Percentiles rank a stretch among this genome's conserved stretches.
These are phyloP conservation scores for Verticillium dahliae DNA, from an alignment of 2,329 filamentous ascomycete species.

Conservation along the genomic window DNA sequence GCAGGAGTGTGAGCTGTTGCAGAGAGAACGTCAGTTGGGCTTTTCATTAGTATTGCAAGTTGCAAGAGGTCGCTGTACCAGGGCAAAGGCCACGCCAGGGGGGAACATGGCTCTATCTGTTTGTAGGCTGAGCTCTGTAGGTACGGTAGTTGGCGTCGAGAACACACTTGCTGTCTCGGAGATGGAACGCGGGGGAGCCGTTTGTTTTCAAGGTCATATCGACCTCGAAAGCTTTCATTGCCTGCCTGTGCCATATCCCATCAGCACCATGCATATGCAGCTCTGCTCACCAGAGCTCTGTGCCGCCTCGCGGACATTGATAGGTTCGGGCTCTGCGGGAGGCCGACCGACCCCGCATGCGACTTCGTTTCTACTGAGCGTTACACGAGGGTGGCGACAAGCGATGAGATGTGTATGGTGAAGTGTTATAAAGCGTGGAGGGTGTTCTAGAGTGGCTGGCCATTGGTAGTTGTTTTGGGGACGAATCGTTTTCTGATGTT, in stretches of 20 bases:
- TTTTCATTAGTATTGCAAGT: neutral
- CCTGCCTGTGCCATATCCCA: neutral
- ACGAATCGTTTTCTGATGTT: too few relatives aligned
- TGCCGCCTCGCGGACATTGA: neutral
- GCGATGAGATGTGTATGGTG: too few relatives aligned
- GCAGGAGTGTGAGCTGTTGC: slow-evolving; percentile 13
- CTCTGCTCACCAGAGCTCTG: neutral
- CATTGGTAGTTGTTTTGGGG: too few relatives aligned
- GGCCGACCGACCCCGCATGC: neutral
- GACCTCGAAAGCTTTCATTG: neutral
- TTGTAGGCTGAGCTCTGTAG: neutral
- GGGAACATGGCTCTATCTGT: neutral
- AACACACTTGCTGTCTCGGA: too few relatives aligned
- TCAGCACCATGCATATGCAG: neutral
- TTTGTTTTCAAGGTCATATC: neutral
- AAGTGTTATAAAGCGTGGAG: too few relatives aligned
- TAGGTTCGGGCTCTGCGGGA: neutral
- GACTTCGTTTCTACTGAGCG: neutral
- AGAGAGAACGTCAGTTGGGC: neutral
- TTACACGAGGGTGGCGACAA: neutral
- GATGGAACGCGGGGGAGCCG: neutral
- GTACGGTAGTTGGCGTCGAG: neutral
- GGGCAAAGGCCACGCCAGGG: neutral
- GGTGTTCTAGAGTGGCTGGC: too few relatives aligned
- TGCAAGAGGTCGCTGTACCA: neutral